phyloP scores from a whole-genome alignment of 306 rosid genomes.

The Cucurbita argyrosperma region DNA sequence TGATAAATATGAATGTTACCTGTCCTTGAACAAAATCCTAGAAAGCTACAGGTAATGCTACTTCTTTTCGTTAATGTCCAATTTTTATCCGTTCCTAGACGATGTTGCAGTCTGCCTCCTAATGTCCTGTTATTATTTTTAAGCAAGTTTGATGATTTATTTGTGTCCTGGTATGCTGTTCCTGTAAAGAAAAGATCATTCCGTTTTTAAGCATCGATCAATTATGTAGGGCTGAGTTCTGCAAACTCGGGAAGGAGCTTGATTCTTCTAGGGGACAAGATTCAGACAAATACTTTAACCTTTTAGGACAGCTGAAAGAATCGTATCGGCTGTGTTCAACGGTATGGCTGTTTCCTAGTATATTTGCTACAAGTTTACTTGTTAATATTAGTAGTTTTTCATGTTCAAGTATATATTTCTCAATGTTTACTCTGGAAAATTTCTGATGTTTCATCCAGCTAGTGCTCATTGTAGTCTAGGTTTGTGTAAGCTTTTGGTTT shows the following conservation, averaged over 20 bases:
- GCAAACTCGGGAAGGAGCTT: slow-evolving; percentile 53
- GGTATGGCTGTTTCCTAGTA: slow-evolving; percentile 25
- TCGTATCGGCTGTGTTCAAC: slow-evolving; percentile 50
- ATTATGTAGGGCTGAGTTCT: slow-evolving; percentile 47
- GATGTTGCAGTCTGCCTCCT: neutral
- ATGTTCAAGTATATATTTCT: neutral
- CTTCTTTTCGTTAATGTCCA: neutral
- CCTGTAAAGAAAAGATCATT: neutral
- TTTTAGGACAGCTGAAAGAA: slow-evolving; percentile 50
- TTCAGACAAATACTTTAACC: slow-evolving; percentile 35
- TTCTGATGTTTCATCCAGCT: neutral
- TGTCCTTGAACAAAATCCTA: slow-evolving; percentile 73
- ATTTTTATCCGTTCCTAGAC: neutral
- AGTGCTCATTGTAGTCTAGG: neutral
- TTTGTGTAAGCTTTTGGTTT: neutral
- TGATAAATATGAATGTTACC: slow-evolving; percentile 72
- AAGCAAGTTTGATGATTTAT: neutral
- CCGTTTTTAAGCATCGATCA: neutral
- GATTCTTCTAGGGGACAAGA: slow-evolving; percentile 42
- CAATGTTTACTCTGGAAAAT: neutral
- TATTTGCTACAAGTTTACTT: neutral
- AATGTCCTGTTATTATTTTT: neutral
- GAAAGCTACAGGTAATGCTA: slow-evolving; percentile 53
- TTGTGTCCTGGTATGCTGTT: slow-evolving; percentile 6
- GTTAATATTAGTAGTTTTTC: neutral